Conservation (phyloP, 2,329 filamentous ascomycete species). For the Cladosporium oxysporum region DNA sequence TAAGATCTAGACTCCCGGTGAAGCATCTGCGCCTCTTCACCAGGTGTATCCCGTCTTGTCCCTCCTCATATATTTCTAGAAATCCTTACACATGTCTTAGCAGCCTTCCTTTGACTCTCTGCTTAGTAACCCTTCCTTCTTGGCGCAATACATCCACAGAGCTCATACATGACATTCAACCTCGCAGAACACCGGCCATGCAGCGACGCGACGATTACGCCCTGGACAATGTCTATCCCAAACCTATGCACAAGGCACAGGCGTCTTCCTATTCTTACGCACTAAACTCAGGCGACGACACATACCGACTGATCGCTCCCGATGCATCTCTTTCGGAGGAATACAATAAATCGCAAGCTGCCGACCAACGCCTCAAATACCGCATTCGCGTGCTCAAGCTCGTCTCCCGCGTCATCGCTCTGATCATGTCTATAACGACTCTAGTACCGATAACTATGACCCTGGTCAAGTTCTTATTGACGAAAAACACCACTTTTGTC, state of each 20-base stretch:
- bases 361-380: conserved; percentile 36
- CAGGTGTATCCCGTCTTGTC: not conserved
- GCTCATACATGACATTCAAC: not conserved
- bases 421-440: conserved; percentile 39
- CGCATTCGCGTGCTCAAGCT: conserved; percentile 43
- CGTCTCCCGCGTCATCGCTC: conserved; percentile 38
- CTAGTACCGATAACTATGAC: conserved; percentile 42
- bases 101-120: not conserved
- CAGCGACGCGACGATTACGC: not conserved
- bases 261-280: not conserved
- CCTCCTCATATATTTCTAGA: not conserved
- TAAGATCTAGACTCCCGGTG: not conserved
- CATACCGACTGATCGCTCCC: conserved; percentile 12
- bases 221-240: conserved; percentile 3
- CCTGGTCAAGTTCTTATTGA: conserved; percentile 42
- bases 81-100: not conserved
- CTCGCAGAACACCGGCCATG: not conserved
- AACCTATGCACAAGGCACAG: conserved; percentile 6
- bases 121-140: not conserved
- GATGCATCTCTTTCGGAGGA: not conserved
- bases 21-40: not conserved
- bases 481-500: conserved; percentile 32
- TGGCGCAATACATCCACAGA: not conserved
- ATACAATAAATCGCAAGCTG: not conserved
- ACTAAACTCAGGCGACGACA: not conserved